Conservation (phyloP, 805 yeast species). For the Ogataea zsoltii region DNA sequence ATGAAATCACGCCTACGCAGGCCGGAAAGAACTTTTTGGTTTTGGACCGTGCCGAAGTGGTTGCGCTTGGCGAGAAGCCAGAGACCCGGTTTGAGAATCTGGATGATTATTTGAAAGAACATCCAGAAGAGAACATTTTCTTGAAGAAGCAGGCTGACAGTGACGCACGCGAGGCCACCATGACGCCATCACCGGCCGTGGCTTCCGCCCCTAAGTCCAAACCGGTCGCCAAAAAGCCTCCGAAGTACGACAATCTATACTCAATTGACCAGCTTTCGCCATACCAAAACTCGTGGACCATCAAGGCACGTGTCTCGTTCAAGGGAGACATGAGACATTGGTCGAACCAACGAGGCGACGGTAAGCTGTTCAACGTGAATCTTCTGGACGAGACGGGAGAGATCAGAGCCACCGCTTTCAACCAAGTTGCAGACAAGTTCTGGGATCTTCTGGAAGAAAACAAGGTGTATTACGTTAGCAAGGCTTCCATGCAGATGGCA, state of each 20-base stretch:
- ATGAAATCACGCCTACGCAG: conserved; percentile 26
- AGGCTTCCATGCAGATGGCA: conserved; percentile 78
- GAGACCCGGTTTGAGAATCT: conserved; percentile 28
- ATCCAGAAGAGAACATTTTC: conserved; percentile 53
- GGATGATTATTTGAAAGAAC: conserved; percentile 58
- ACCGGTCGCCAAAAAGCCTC: conserved; percentile 22
- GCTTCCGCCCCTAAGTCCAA: conserved; percentile 13
- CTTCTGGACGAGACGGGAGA: conserved; percentile 94
- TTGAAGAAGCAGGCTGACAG: conserved; percentile 15
- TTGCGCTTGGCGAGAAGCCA: conserved; percentile 39
- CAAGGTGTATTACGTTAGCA: conserved; percentile 80
- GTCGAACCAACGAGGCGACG: conserved; percentile 85
- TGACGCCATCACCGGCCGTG: conserved; percentile 21
- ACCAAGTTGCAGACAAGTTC: conserved; percentile 78
- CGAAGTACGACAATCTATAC: conserved; percentile 45
- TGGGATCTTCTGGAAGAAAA: conserved; percentile 83
- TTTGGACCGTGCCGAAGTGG: conserved; percentile 29
- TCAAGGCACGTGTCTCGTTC: conserved; percentile 86
- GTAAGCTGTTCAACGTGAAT: conserved; percentile 85
- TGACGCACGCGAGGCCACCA: conserved; percentile 12
- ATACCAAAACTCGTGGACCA: conserved; percentile 86
- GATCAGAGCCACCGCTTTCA: conserved; percentile 93
- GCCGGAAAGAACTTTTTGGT: conserved; percentile 32
- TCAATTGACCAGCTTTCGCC: conserved; percentile 91
- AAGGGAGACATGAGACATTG: conserved; percentile 88